These are phyloP conservation scores for Suillus cothurnatus DNA, from an alignment of 768 basidiomycete species.

Conservation along the genomic window DNA sequence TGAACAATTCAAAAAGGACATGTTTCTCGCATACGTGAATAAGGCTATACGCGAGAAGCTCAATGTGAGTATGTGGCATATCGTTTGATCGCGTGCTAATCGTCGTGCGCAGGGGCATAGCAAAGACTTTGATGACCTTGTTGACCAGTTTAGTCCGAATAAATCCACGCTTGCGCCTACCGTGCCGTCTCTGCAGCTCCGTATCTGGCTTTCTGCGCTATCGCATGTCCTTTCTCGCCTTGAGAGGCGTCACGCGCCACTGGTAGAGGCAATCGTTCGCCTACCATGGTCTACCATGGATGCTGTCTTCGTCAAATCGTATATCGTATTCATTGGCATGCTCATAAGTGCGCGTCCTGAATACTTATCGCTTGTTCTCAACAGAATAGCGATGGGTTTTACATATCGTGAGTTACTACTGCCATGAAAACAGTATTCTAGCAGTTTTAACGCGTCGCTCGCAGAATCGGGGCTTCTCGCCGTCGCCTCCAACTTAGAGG, in stretches of 20 bases:
- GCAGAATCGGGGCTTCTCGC: constrained; percentile 75
- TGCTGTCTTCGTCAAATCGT: constrained; percentile 79
- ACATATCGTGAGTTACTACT: constrained; percentile 73
- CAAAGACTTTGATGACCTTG: constrained; percentile 85
- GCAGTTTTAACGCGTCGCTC: constrained; percentile 11
- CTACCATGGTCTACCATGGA: constrained; percentile 96
- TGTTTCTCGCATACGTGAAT: constrained; percentile 82
- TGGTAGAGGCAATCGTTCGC: constrained; percentile 84
- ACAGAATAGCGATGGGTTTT: constrained; percentile 81
- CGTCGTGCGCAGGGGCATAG: constrained; percentile 56
- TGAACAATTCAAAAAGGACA: constrained; percentile 75
- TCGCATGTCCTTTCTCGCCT: constrained; percentile 92
- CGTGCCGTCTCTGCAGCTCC: constrained; percentile 54
- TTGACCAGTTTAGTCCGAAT: constrained; percentile 77
- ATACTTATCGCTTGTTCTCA: constrained; percentile 83
- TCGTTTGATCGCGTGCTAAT: constrained; percentile 17
- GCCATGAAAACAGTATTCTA: not conserved
- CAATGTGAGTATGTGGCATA: constrained; percentile 48
- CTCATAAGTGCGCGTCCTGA: constrained; percentile 90
- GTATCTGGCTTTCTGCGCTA: constrained; percentile 82
- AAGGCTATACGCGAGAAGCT: constrained; percentile 78
- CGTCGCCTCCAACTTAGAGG: constrained; percentile 56
- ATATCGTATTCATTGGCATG: constrained; percentile 88
- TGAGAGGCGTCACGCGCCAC: constrained; percentile 73
- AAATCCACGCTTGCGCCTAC: constrained; percentile 35